phyloP scores from a whole-genome alignment of 2,329 filamentous ascomycete genomes.

The Metarhizium guizhouense region DNA sequence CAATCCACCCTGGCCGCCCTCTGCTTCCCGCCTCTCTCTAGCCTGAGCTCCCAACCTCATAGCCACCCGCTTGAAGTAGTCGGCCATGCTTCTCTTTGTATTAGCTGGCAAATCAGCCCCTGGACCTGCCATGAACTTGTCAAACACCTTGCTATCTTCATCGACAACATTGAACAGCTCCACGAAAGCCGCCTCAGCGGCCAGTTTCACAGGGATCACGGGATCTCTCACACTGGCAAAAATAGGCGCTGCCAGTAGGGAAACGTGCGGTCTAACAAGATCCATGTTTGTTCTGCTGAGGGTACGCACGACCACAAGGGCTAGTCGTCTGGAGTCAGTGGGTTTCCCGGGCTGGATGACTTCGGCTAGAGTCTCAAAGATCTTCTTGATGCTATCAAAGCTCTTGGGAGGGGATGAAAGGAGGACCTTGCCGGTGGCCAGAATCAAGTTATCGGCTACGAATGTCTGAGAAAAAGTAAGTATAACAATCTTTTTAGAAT shows the following conservation, averaged over 20 bases:
- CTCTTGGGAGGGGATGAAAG: conserved; percentile 58
- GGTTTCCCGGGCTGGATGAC: conserved; percentile 71
- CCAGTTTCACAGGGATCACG: conserved; percentile 90
- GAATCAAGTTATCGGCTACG: conserved; percentile 78
- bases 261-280: conserved; percentile 71
- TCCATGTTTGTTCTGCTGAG: conserved; percentile 72
- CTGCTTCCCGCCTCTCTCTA: conserved; percentile 80
- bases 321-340: conserved; percentile 74
- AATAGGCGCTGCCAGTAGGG: conserved; percentile 69
- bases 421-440: conserved; percentile 86
- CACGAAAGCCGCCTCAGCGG: conserved; percentile 90
- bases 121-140: conserved; percentile 73
- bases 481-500: neutral
- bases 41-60: conserved; percentile 77
- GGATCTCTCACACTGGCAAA: conserved; percentile 86
- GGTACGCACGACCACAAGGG: conserved; percentile 82
- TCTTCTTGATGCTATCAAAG: conserved; percentile 68
- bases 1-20: conserved; percentile 78
- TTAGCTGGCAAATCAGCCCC: conserved; percentile 58
- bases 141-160: conserved; percentile 76
- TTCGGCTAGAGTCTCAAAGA: conserved; percentile 70
- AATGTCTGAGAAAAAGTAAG: conserved; percentile 46
- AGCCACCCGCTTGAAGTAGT: conserved; percentile 95
- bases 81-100: conserved; percentile 81
- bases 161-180: conserved; percentile 85